Percentiles rank a stretch among this genome's conserved stretches.
Evolutionary conservation across 108 stramenopile genomes (phyloP).

Genomic region (Craspedostauros australis): DNA sequence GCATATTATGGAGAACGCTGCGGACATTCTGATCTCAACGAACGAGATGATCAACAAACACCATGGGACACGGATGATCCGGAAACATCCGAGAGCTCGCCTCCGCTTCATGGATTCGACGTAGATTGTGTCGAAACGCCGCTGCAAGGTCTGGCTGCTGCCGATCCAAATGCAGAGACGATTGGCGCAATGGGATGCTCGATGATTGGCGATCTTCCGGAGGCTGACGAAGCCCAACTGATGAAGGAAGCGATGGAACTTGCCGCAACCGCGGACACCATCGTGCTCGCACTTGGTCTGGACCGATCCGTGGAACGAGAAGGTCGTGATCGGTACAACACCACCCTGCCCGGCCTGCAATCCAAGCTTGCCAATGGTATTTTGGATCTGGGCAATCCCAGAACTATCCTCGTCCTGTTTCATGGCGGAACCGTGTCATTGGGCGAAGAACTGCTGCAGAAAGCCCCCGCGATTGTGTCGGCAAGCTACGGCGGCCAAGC

Average conservation of each 20-base stretch:
- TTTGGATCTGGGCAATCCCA: slow-evolving; percentile 19
- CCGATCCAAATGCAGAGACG: not conserved
- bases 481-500: slow-evolving; percentile 33
- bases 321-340: slow-evolving; percentile 34
- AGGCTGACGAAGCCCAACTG: slow-evolving; percentile 15
- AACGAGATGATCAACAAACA: not conserved
- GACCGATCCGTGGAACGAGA: slow-evolving; percentile 37
- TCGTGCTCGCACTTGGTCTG: slow-evolving; percentile 34
- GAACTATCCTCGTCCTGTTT: slow-evolving; percentile 17
- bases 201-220: slow-evolving; percentile 5
- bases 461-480: slow-evolving; percentile 16
- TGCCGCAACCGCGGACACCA: slow-evolving; percentile 19
- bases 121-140: slow-evolving; percentile 31
- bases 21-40: not conserved
- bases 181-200: slow-evolving; percentile 8
- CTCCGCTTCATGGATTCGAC: too few species aligned
- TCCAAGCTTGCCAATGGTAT: slow-evolving; percentile 13
- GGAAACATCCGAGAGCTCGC: not conserved
- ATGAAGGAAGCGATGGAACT: too few species aligned
- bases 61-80: not conserved
- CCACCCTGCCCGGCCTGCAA: slow-evolving; percentile 42
- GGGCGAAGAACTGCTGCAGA: slow-evolving; percentile 5
- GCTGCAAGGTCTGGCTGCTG: slow-evolving; percentile 3
- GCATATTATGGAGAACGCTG: slow-evolving; percentile 36
- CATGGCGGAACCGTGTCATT: slow-evolving; percentile 25